phyloP scores from a whole-genome alignment of 495 filamentous ascomycete species.

The Hypoxylon trugodes region DNA sequence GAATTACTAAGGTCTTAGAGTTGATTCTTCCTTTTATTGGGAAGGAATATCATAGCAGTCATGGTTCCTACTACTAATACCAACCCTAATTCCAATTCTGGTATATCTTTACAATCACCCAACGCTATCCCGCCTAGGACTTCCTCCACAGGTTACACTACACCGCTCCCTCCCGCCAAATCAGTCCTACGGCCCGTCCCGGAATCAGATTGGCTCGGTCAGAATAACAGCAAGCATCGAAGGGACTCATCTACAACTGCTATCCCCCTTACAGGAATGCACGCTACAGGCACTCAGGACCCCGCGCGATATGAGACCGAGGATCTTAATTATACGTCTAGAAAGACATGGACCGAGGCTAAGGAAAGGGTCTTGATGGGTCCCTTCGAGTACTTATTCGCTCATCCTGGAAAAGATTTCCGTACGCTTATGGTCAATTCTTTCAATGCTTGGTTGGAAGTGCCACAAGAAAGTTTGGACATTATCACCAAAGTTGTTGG shows the following conservation, averaged over 20 bases:
- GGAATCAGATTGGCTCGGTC: slow-evolving; percentile 64
- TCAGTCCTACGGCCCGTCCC: slow-evolving; percentile 62
- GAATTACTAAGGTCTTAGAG: background rate
- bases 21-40: background rate
- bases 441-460: slow-evolving; percentile 89
- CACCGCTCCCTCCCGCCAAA: slow-evolving; percentile 50
- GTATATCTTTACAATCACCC: slow-evolving; percentile 62
- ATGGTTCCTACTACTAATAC: slow-evolving; percentile 27
- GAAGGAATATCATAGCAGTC: slow-evolving; percentile 1
- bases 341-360: slow-evolving; percentile 67
- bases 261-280: slow-evolving; percentile 44
- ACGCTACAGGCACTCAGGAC: slow-evolving; percentile 47
- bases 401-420: slow-evolving; percentile 91
- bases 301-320: slow-evolving; percentile 57
- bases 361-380: slow-evolving; percentile 84
- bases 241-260: slow-evolving; percentile 46
- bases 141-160: slow-evolving; percentile 65
- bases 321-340: slow-evolving; percentile 51
- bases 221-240: slow-evolving; percentile 45
- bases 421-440: slow-evolving; percentile 84
- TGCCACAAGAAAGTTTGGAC: slow-evolving; percentile 77
- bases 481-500: slow-evolving; percentile 88
- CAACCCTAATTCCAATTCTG: slow-evolving; percentile 35
- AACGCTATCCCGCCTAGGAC: slow-evolving; percentile 77
- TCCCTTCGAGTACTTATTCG: slow-evolving; percentile 87